These are phyloP conservation scores for Candida sakaeoensis DNA, from an alignment of 805 yeast species.

Conservation along the genomic window DNA sequence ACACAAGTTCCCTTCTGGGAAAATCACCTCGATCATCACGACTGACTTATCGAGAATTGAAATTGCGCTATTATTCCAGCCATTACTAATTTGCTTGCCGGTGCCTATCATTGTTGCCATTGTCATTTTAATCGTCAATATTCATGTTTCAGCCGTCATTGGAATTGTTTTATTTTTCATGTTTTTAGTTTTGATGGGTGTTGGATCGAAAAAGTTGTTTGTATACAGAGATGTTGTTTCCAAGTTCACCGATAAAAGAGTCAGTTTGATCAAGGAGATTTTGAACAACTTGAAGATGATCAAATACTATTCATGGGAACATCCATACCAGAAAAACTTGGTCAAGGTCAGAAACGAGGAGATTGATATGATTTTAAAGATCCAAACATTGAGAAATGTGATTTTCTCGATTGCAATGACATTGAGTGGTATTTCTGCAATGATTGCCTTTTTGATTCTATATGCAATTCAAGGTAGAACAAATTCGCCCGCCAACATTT, in stretches of 20 bases:
- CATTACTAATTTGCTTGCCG: conserved; percentile 57
- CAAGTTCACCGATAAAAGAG: conserved; percentile 66
- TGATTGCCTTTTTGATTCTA: conserved; percentile 42
- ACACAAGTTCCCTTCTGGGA: conserved; percentile 57
- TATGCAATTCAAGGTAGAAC: conserved; percentile 24
- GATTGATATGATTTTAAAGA: conserved; percentile 50
- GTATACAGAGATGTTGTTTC: conserved; percentile 50
- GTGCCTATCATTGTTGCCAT: conserved; percentile 56
- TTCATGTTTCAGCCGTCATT: conserved; percentile 67
- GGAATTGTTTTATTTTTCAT: conserved; percentile 49
- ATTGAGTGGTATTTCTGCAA: conserved; percentile 64
- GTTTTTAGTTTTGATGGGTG: conserved; percentile 45
- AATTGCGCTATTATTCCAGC: conserved; percentile 59
- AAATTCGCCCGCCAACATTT: conserved; percentile 51
- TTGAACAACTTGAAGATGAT: conserved; percentile 71
- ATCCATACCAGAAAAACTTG: conserved; percentile 58
- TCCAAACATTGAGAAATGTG: conserved; percentile 59
- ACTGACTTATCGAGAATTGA: conserved; percentile 77
- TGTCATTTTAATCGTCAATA: conserved; percentile 55
- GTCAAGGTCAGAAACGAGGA: conserved; percentile 55
- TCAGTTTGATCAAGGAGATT: conserved; percentile 67
- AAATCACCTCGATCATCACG: conserved; percentile 67
- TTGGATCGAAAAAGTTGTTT: conserved; percentile 48
- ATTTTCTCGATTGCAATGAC: conserved; percentile 61
- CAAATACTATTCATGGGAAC: conserved; percentile 86